These are phyloP conservation scores for Yamadazyma taylorii DNA, from an alignment of 1,139 yeast genomes.

Conservation along the genomic window DNA sequence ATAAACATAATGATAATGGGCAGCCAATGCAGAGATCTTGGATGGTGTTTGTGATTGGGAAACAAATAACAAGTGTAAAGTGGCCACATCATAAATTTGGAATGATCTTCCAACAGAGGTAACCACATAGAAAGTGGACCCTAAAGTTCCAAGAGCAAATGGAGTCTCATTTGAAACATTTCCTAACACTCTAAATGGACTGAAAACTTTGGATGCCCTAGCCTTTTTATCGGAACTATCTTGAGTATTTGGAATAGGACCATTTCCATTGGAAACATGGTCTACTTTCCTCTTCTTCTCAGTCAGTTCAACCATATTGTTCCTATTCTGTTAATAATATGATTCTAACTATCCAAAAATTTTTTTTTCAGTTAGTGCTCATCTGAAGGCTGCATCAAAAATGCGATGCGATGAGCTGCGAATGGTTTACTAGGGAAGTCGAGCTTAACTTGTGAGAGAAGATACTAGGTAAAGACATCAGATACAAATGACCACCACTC, in stretches of 20 bases:
- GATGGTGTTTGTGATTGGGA: slow-evolving; percentile 75
- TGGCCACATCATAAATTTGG: slow-evolving; percentile 92
- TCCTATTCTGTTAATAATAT: neutral
- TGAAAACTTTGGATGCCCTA: slow-evolving; percentile 37
- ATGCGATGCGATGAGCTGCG: neutral
- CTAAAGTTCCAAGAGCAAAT: slow-evolving; percentile 85
- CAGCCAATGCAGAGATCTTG: slow-evolving; percentile 67
- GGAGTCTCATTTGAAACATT: slow-evolving; percentile 79
- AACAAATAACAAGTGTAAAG: slow-evolving; percentile 81
- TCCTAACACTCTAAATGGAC: slow-evolving; percentile 54
- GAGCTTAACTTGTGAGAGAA: too few species aligned
- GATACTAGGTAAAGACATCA: too few species aligned
- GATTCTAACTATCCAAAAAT: neutral
- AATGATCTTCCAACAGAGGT: slow-evolving; percentile 89
- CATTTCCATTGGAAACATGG: neutral
- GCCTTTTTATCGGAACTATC: slow-evolving; percentile 2
- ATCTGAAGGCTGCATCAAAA: neutral
- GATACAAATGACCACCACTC: too few species aligned
- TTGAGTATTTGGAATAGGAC: neutral
- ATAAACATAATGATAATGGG: slow-evolving; percentile 83
- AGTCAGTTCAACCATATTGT: slow-evolving; percentile 30
- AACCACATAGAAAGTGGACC: slow-evolving; percentile 82
- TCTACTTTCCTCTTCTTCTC: slow-evolving; percentile 33
- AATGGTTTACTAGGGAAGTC: too few species aligned
- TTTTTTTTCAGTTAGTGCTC: too few species aligned